Evolutionary conservation across 148 eudicot genomes (phyloP).

Genomic region (Spergularia marina): DNA sequence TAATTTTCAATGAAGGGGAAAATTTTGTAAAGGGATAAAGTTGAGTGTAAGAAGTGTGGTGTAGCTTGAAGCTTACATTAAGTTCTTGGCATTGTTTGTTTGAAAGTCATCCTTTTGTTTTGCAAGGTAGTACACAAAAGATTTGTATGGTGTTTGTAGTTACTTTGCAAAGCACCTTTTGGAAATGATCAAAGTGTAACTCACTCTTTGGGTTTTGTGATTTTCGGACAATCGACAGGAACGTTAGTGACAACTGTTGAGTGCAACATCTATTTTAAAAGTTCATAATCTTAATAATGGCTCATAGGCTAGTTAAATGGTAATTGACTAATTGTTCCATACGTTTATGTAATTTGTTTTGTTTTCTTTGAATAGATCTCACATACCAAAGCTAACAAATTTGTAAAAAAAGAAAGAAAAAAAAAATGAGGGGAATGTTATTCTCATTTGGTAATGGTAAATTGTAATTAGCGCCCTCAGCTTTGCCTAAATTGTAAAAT

Average conservation of each 20-base stretch:
- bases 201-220: not conserved
- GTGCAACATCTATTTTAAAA: no score
- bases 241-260: not conserved
- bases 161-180: conserved; percentile 5
- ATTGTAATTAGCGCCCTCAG: no score
- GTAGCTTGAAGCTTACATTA: conserved; percentile 30
- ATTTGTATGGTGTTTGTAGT: conserved; percentile 20
- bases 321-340: no score
- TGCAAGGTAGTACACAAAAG: not conserved
- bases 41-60: conserved; percentile 41
- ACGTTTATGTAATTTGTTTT: no score
- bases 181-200: not conserved
- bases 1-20: not conserved
- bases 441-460: no score
- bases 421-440: no score
- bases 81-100: conserved; percentile 25
- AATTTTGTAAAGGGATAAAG: conserved; percentile 22
- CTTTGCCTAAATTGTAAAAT: no score
- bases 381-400: no score
- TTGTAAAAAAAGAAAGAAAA: no score
- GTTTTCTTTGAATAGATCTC: no score
- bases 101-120: conserved; percentile 18
- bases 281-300: no score
- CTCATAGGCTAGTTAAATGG: no score
- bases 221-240: not conserved